Evolutionary conservation across 768 basidiomycete genomes (phyloP).

Genomic region (Russula dissimulans): DNA sequence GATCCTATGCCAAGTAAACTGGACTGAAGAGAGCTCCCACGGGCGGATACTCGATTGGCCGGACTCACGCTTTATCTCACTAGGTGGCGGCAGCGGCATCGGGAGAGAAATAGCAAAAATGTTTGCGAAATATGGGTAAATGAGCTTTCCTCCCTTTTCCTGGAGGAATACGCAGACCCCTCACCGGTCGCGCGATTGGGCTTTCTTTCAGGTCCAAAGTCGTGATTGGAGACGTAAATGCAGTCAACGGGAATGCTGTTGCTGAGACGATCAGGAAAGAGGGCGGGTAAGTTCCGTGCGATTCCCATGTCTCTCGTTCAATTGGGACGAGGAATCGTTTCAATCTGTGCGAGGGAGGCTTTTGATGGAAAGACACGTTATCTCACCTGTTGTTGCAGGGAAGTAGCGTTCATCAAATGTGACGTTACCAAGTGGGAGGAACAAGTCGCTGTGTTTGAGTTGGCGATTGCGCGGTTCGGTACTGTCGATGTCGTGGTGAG

Average conservation of each 20-base stretch:
- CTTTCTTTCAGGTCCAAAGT: constrained; percentile 34
- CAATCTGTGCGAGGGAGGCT: too few relatives aligned
- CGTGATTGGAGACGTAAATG: constrained; percentile 44
- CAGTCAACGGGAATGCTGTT: constrained; percentile 31
- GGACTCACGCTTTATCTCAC: not conserved
- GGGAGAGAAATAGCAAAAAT: constrained; percentile 41
- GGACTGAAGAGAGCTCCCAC: too few relatives aligned
- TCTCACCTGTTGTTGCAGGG: constrained; percentile 23
- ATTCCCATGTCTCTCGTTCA: not conserved
- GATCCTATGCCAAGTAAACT: not conserved
- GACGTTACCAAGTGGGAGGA: constrained; percentile 49
- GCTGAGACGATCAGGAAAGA: constrained; percentile 32
- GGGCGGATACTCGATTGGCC: too few relatives aligned
- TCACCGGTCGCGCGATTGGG: too few relatives aligned
- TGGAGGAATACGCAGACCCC: too few relatives aligned
- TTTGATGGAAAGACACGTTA: too few relatives aligned
- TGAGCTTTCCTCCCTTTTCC: constrained; percentile 8
- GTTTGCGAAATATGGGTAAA: constrained; percentile 45
- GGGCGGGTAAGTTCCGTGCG: constrained; percentile 34
- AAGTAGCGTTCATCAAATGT: constrained; percentile 36
- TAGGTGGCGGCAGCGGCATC: constrained; percentile 32
- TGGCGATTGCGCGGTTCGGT: constrained; percentile 37
- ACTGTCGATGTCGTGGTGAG: constrained; percentile 47
- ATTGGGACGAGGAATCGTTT: too few relatives aligned
- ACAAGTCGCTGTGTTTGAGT: constrained; percentile 42